Evolutionary conservation across 2,329 filamentous ascomycete genomes (phyloP).

Genomic region (Fusarium bactridioides): DNA sequence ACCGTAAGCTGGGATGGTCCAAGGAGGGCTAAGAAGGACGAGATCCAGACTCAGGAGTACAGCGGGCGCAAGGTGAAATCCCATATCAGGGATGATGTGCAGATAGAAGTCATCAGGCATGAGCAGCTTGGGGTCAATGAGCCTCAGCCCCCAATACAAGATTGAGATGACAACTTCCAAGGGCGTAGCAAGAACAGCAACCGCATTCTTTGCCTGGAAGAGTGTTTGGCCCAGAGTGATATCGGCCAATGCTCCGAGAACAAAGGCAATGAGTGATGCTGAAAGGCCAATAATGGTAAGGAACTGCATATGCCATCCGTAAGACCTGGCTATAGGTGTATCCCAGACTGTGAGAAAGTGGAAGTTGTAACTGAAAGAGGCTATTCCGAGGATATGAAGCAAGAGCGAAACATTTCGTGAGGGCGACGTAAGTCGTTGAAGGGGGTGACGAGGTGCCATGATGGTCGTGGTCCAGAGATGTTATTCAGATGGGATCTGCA

Average conservation of each 20-base stretch:
- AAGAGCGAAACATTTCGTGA: conserved; percentile 69
- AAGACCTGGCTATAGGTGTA: conserved; percentile 62
- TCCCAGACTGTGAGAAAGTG: conserved; percentile 59
- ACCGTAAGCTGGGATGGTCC: conserved; percentile 69
- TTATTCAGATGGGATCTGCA: neutral
- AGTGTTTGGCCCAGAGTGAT: conserved; percentile 64
- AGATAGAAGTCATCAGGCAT: conserved; percentile 64
- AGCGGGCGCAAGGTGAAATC: conserved; percentile 72
- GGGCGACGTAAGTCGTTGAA: conserved; percentile 72
- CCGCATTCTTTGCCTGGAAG: conserved; percentile 72
- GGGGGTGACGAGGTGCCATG: conserved; percentile 61
- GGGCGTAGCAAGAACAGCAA: conserved; percentile 72
- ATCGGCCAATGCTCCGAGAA: conserved; percentile 69
- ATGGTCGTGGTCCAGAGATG: neutral
- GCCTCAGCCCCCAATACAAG: conserved; percentile 75
- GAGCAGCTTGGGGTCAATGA: conserved; percentile 62
- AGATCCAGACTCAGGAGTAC: conserved; percentile 71
- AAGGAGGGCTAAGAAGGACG: conserved; percentile 75
- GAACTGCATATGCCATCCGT: conserved; percentile 75
- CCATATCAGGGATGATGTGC: conserved; percentile 64
- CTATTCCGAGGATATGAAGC: conserved; percentile 64
- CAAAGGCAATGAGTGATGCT: conserved; percentile 68
- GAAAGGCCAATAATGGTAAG: conserved; percentile 77
- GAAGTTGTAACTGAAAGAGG: conserved; percentile 63
- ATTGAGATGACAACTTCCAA: conserved; percentile 75